Base-by-base conservation (phyloP, 371 early-diverging fungal species). In the Rhizopus arrhizus region DNA sequence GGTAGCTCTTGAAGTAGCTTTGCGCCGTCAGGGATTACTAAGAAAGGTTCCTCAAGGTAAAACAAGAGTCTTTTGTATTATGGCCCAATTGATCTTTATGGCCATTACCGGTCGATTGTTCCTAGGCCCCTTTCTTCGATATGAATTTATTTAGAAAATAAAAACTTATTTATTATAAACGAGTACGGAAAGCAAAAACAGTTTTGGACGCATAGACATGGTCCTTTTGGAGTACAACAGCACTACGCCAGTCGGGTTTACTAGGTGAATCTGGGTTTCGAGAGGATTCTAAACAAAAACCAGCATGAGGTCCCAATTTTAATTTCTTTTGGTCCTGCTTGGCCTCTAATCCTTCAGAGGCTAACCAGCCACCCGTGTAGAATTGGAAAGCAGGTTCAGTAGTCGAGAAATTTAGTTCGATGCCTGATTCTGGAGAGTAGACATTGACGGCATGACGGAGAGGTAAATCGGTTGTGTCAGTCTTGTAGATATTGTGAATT, bases 341-440 rank as follows among this genome's bases (percentile, higher is more conserved):
- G 59, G 81, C 77, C 16, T 70, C 67, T 46, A 79, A 62, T 4
- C 29, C 62, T 31, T 58, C 60, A 1, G 65, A 38, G 0, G 69
- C 52, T 36, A 88, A 68, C 62, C 72, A 88, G 53, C 89, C 89
- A 45, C 84, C 89, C 5, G 91, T 86, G 67, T 92, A 92, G 50
- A 92, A 70, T 68, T 90, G 90, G 73, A 92, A 87, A 0, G 89
- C 88, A 32, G 87, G 82, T n/a, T 87, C 87, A 22, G 83, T 83
- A 2, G 89, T 87, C 3, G 73, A 63, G 60, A 89, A 73, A 15
- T 75, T 66, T 63, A 92, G 56, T 3, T 71, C 69, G 56, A 90
- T 85, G 12, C 89, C 89, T 5, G 89, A 74, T n/a, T 79, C 79
- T 5, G 87, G 83, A 15, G 80, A 74, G 51, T 70, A 71, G 2